These are phyloP conservation scores for Taiwanofungus camphoratus DNA, from an alignment of 1,284 basidiomycete genomes.

Conservation along the genomic window DNA sequence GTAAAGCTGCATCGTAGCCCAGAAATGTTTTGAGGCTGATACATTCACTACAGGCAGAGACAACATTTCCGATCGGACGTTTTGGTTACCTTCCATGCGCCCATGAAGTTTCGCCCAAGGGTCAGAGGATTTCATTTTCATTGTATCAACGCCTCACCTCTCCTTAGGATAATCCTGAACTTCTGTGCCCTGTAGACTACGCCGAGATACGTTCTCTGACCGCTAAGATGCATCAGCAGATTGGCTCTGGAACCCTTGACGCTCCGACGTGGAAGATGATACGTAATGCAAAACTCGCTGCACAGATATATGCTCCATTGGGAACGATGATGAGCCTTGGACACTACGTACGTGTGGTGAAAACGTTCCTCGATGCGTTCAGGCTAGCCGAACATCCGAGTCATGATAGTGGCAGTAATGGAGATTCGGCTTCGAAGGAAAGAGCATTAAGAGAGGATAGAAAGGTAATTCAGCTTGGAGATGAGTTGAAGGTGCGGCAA, in stretches of 20 bases:
- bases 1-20: conserved; percentile 30
- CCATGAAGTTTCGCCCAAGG: conserved; percentile 62
- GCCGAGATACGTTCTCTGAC: conserved; percentile 57
- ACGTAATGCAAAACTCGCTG: conserved; percentile 67
- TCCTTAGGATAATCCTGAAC: conserved; percentile 58
- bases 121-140: conserved; percentile 33
- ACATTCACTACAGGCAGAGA: conserved; percentile 34
- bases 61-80: conserved; percentile 85
- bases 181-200: conserved; percentile 64
- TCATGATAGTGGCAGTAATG: conserved; percentile 19
- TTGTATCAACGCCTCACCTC: conserved; percentile 4
- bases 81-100: conserved; percentile 75
- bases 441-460: conserved; percentile 25
- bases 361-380: conserved; percentile 72
- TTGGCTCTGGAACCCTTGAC: conserved; percentile 72
- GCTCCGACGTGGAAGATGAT: conserved; percentile 79
- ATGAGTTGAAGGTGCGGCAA: conserved; percentile 68
- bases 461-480: conserved; percentile 37
- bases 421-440: conserved; percentile 22
- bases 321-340: conserved; percentile 79
- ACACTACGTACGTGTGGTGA: conserved; percentile 72
- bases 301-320: conserved; percentile 75
- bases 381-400: conserved; percentile 35
- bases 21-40: neutral
- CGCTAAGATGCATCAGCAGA: conserved; percentile 54